Base-by-base conservation (phyloP, 2,329 filamentous ascomycete species). In the Pseudopithomyces chartarum region DNA sequence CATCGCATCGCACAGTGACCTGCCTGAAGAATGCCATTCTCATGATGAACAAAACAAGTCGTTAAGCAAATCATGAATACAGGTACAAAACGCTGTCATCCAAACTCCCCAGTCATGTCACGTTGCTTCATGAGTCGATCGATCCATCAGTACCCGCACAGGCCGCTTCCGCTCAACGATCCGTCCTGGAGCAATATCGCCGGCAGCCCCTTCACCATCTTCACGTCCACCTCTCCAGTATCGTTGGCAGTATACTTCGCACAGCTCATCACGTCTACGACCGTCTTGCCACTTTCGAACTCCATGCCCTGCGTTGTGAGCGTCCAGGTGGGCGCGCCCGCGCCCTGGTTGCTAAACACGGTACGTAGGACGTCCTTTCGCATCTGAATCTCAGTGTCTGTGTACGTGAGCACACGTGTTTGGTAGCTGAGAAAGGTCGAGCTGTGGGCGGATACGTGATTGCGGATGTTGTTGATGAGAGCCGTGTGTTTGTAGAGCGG, bases 381-480 rank as follows among this genome's bases (percentile, higher is more conserved):
- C 8, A 61, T 47, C 39, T 61, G 56, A 22, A 63, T 55, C 8
- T 44, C 43, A 40, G 61, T 55, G n/a, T 50, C 19, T 11, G 53
- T 56, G 29, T 63, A 63, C 6, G 50, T 43, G 15, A 57, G 51
- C 10, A 63, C 58, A 7, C 47, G 33, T n/a, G 48, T 63, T 19
- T 55, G 47, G 36, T 57, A 63, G 17, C 22, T 38, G 6, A 56
- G 39, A 40, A 61, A 61, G 5, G 45, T 34, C 17, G 50, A 7
- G 19, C 48, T 23, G 12, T 44, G 39, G 8, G 44, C 32, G 13
- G 40, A 20, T 29, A 60, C 39, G 38, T 53, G 51, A 32, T 61
- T 64, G 26, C 63, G 52, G 45, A 65, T 54, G 39, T 62, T 54
- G 44, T 65, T 65, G 17, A 65, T 51, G 42, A 55, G 49, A 4